Evolutionary conservation across 306 rosid genomes (phyloP), one percentile per base, ranked within the genome.

Genomic region (Cucumis melo): DNA sequence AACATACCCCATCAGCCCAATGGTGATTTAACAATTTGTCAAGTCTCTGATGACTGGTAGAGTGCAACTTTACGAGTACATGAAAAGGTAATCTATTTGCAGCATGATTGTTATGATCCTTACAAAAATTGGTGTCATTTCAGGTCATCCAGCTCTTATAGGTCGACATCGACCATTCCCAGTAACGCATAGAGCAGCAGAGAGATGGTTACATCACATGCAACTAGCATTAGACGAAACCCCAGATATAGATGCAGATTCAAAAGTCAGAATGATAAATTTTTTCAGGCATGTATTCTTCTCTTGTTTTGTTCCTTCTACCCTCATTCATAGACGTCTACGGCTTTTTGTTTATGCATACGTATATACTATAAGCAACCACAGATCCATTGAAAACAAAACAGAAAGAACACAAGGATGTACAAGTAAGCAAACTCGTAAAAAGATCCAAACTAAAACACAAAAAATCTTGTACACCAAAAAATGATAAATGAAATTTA

Each of bases 101-200:
- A 27, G 8, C 39, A 46, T 23, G 21, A 10, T 70, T 44, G 75
- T 23, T 70, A 20, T 70, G 56, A 70, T 27, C 75, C 39, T 42
- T 46, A 70, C n/a, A 24, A 11, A 58, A 12, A 19, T 27, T 76
- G 21, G 14, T 76, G 16, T 14, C 29, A 5, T 76, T 76, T 13
- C 82, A 93, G 97, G 97, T 54, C 98, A 91, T 81, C 98, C 98
- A 74, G 96, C 98, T 68, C 88, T 94, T 73, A 91, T 91, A 46
- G 92, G 81, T 6, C 86, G 98, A 39, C 97, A 94, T 79, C 86
- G 94, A 27, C 88, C 94, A 57, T 94, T 94, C 84, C 88, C 90
- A 0, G 85, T 94, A 29, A 91, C 97, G 0, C 94, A 79, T 53
- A 77, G 81, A 81, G 95, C 93, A 46, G 97, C 95, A 0, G 89